Evolutionary conservation across 2,329 filamentous ascomycete genomes (phyloP), one percentile per base, ranked within the genome.

Genomic region (Periconia sp.): DNA sequence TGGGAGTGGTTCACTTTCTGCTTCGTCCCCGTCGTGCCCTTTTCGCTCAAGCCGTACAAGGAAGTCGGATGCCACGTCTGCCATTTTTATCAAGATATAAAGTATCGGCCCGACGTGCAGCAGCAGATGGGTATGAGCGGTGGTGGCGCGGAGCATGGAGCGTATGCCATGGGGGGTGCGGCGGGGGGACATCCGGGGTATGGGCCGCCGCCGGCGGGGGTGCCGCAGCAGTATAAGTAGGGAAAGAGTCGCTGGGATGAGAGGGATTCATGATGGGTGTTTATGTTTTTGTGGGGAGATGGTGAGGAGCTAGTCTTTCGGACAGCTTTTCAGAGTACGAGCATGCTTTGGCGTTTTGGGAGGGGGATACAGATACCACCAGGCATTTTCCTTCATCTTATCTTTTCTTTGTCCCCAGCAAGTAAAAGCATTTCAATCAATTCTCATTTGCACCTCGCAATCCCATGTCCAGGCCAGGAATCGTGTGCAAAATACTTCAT

Each of bases 1-100:
- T 77, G 74, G 73, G 65, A 76, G 29, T 90, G 86, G 85, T 91
- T 91, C 62, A 91, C 88, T 4, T 84, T 91, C 61, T 91, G 87
- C 76, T 90, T 88, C 70, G 71, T 90, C 39, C 88, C 88, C 35
- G 69, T 92, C 32, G 77, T 92, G 18, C 88, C 88, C 0, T 85
- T 91, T 61, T 85, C 82, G 18, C 56, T 78, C 4, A 77, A 78
- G 46, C 75, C 76, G 0, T 71, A 69, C 57, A 68, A 85, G 56
- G 87, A 90, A 59, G 79, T 92, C 42, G 75, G 78, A 46, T 92
- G 88, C 74, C 79, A 83, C 61, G 84, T 91, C 66, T 92, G 88
- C 78, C 83, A 86, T 65, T 91, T 89, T 66, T 79, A 82, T 51
- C 86, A 92, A 66, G 75, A 78, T 50, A 68, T 78, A 54, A 73